Percentiles rank a stretch among this genome's conserved stretches.
Evolutionary conservation across 1,139 yeast species (phyloP).

Genomic region (Taiozyma sp.): DNA sequence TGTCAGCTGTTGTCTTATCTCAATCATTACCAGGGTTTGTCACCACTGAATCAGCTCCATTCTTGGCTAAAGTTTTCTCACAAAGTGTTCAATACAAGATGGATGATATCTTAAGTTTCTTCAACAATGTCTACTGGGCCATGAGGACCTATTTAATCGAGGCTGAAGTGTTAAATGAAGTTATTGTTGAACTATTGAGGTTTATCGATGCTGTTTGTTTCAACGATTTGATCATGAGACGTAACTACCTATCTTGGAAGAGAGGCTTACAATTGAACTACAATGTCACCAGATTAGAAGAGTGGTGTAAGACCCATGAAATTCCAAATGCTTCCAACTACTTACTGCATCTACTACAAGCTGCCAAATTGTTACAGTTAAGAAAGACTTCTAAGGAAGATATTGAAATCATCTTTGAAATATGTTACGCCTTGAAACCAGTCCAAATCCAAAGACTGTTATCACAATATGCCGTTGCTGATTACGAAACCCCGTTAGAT

Average conservation of each 20-base stretch:
- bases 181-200: slow-evolving; percentile 76
- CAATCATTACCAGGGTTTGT: slow-evolving; percentile 96
- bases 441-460: slow-evolving; percentile 91
- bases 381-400: slow-evolving; percentile 89
- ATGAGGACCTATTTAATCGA: slow-evolving; percentile 91
- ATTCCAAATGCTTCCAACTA: slow-evolving; percentile 88
- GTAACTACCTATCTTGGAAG: slow-evolving; percentile 95
- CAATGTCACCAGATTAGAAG: slow-evolving; percentile 94
- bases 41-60: slow-evolving; percentile 84
- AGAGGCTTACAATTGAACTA: slow-evolving; percentile 96
- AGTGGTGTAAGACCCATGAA: slow-evolving; percentile 97
- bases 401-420: slow-evolving; percentile 88
- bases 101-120: slow-evolving; percentile 91
- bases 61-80: slow-evolving; percentile 80
- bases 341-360: slow-evolving; percentile 86
- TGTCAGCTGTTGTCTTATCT: slow-evolving; percentile 89
- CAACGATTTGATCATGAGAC: slow-evolving; percentile 93
- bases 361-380: slow-evolving; percentile 88
- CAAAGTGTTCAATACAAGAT: slow-evolving; percentile 73
- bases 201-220: slow-evolving; percentile 93
- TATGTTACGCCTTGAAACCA: slow-evolving; percentile 91
- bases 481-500: slow-evolving; percentile 91
- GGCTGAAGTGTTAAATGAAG: slow-evolving; percentile 79
- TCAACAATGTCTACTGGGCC: slow-evolving; percentile 90
- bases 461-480: slow-evolving; percentile 87